A percentile compares a stretch with the other conserved stretches of the same genome.
Conservation (phyloP, 1,139 yeast species). For the Suhomyces yuchorum region DNA sequence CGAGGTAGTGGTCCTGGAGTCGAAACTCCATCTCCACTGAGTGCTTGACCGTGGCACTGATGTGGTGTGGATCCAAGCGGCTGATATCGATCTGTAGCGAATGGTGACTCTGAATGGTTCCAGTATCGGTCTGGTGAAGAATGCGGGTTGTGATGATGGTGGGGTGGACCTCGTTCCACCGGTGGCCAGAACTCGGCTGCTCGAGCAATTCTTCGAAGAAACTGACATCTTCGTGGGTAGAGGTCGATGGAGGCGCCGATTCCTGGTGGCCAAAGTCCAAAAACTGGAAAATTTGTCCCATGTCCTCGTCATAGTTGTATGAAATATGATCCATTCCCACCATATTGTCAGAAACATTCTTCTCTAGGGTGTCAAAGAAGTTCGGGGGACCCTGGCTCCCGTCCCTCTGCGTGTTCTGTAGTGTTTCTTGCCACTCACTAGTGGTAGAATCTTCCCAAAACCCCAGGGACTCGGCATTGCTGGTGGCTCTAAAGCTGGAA, state of each 20-base stretch:
- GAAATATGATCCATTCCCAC: neutral
- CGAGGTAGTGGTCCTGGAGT: conserved; percentile 16
- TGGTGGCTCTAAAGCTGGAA: neutral
- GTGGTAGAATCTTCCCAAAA: neutral
- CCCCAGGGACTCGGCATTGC: neutral
- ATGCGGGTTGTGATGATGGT: neutral
- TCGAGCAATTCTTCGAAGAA: neutral
- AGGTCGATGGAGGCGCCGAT: neutral
- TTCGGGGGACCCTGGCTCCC: neutral
- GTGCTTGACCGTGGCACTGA: conserved; percentile 10
- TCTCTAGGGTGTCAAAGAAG: neutral
- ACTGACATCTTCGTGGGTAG: neutral
- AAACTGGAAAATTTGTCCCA: neutral
- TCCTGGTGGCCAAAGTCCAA: neutral
- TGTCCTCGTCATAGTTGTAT: neutral
- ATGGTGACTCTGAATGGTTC: neutral
- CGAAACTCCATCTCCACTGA: conserved; percentile 15
- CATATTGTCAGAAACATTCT: neutral
- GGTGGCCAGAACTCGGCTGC: neutral
- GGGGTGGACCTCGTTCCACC: neutral
- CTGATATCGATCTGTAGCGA: neutral
- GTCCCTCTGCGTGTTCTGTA: neutral
- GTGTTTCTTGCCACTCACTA: neutral
- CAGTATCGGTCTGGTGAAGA: neutral
- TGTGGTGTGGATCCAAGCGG: conserved; percentile 8